Base-by-base conservation (phyloP, 129 eudicot species). In the Escallonia rubra region DNA sequence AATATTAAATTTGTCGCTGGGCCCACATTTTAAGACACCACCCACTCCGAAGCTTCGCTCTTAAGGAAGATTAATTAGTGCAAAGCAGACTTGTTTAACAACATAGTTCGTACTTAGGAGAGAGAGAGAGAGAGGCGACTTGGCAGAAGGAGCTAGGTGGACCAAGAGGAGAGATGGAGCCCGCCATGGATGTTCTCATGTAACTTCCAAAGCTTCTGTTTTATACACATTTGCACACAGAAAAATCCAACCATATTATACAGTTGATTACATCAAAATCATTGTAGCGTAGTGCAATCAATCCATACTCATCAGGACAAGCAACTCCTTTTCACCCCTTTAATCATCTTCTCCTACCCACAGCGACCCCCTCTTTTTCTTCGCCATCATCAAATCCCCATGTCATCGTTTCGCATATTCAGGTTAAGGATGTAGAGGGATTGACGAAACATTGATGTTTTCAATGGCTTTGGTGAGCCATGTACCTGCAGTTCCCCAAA, bases 381-480 rank as follows among this genome's bases (percentile, higher is more conserved):
- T n/a, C 55, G 10, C 55, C 10, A 50, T 9, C 55, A 8, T n/a
- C 55, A n/a, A 8, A 50, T 8, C 10, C 10, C 55, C 1, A 1
- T 23, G 0, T 11, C 12, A 8, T 50, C 55, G 12, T 23, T 23
- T 23, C 34, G 34, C 50, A 46, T 46, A 5, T 46, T 46, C 50
- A 46, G 50, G 50, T 6, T 46, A 46, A 46, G 6, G 50, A 46
- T 46, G 10, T 6, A 23, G 34, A 23, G 34, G 34, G 1, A 23
- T 23, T 23, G 34, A 23, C 34, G 0, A 23, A 23, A 23, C 0
- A 23, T 23, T 23, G 34, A 23, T 23, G 34, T 23, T 64, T 61
- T 60, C 14, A 41, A 74, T 74, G 86, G 75, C 80, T 23, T 54
- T 74, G 81, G 73, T 71, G 62, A 70, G 64, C 59, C 46, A 13